Conservation (phyloP, 1,284 basidiomycete species). For the Microbotryomycetes sp. region DNA sequence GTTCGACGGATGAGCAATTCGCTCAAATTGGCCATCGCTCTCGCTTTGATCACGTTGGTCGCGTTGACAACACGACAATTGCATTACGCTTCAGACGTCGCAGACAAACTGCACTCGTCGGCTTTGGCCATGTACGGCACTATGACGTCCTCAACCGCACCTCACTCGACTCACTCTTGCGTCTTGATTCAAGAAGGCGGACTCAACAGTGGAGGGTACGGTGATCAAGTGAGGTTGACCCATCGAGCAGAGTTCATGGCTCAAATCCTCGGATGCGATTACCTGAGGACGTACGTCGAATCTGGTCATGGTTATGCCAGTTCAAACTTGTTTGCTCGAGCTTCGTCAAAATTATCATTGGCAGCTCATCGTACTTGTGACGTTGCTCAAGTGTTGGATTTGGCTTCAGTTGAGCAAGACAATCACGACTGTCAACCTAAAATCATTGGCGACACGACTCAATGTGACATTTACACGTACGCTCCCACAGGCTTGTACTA, state of each 20-base stretch:
- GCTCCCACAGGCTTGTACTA: neutral
- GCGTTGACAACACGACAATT: neutral
- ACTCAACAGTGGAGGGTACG: neutral
- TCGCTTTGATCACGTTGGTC: neutral
- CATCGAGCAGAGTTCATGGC: constrained; percentile 1
- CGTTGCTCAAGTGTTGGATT: neutral
- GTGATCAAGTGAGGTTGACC: neutral
- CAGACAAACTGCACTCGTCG: neutral
- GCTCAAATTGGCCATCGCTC: neutral
- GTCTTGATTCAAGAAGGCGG: constrained; percentile 1
- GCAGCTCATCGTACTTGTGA: neutral
- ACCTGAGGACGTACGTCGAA: neutral
- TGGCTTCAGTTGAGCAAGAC: neutral
- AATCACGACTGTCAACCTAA: neutral
- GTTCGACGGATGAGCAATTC: neutral
- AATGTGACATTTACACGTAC: constrained; percentile 5
- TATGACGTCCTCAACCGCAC: neutral
- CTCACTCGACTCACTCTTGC: neutral
- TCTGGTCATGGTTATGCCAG: neutral
- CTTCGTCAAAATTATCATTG: neutral
- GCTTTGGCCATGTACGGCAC: no score
- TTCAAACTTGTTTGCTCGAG: neutral
- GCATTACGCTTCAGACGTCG: neutral
- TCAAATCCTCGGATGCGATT: neutral
- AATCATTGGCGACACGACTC: constrained; percentile 1